Base-by-base conservation (phyloP, 306 rosid species). In the Prunus mume region DNA sequence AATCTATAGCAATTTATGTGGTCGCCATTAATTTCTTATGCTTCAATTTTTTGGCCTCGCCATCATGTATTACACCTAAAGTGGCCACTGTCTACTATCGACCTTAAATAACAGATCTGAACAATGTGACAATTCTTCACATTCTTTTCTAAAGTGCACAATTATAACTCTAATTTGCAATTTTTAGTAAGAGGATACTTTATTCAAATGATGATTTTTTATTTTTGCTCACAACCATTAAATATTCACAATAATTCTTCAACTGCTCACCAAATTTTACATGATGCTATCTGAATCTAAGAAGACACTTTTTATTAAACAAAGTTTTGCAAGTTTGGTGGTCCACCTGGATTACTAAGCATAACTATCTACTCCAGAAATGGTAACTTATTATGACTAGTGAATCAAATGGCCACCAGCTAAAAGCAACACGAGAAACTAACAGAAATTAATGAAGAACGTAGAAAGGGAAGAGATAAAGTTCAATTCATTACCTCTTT, bases 401-500 rank as follows among this genome's bases (percentile, higher is more conserved):
- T 62, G 67, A 62, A 62, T 28, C 67, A 60, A 60, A 25, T 27
- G 5, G 34, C 28, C 3, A 19, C 63, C 61, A 56, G 27, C 62
- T 12, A 32, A 19, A 52, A 52, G 65, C 54, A 63, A 67, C 62
- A 22, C 12, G 38, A 75, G 9, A 13, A 72, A 52, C 11, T 60
- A 8, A 66, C 5, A 32, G 13, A 52, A 47, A 72, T 9, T 2
- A 8, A 27, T 67, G 12, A 17, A 34, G 8, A 61, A 62, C 32
- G n/a, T 5, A 65, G 30, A 10, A 32, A 69, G 22, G 22, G 52
- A 63, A 61, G 41, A 60, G 20, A 74, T 20, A 65, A 60, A 66
- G 68, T 43, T 74, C 62, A 76, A 74, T 64, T 47, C 19, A 50
- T 76, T 90, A 94, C 98, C 98, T 94, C 98, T 66, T 68, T 89